These are phyloP conservation scores for Acacia pycnantha DNA, from an alignment of 331 rosid genomes.

Conservation along the genomic window DNA sequence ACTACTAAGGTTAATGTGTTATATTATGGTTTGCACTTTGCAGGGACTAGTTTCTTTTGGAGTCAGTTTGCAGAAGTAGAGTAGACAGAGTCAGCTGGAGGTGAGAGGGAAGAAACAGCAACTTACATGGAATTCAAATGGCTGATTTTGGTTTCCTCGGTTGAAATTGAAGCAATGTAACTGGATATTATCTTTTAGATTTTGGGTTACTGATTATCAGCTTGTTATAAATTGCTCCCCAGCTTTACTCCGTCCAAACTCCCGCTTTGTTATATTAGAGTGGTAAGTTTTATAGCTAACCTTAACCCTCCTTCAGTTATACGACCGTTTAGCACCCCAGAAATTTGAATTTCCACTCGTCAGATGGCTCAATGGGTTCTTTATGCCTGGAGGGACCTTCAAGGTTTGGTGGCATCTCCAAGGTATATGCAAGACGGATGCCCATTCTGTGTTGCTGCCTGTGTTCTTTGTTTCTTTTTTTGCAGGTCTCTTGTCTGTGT, in stretches of 20 bases:
- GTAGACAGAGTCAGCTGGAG: not conserved
- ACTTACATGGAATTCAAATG: not conserved
- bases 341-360: not conserved
- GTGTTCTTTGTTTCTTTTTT: not conserved
- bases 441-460: not conserved
- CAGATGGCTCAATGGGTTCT: not conserved
- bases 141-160: conserved; percentile 23
- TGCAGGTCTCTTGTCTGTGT: not conserved
- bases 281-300: not conserved
- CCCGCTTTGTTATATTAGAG: conserved; percentile 28
- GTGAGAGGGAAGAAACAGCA: conserved; percentile 19
- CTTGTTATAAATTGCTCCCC: conserved; percentile 7
- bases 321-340: not conserved
- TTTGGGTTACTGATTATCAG: not conserved
- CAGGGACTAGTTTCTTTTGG: conserved; percentile 64
- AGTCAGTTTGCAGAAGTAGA: not conserved
- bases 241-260: conserved; percentile 11
- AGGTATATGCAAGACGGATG: not conserved
- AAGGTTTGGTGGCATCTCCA: not conserved
- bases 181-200: conserved; percentile 12
- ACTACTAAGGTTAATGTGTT: conserved; percentile 19
- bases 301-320: not conserved
- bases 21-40: conserved; percentile 12
- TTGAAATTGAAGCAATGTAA: conserved; percentile 18
- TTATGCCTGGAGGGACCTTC: not conserved